Evolutionary conservation across 192 early-diverging fungal species (phyloP), one percentile per base, ranked within the genome.

Genomic region (Backusella luteola): DNA sequence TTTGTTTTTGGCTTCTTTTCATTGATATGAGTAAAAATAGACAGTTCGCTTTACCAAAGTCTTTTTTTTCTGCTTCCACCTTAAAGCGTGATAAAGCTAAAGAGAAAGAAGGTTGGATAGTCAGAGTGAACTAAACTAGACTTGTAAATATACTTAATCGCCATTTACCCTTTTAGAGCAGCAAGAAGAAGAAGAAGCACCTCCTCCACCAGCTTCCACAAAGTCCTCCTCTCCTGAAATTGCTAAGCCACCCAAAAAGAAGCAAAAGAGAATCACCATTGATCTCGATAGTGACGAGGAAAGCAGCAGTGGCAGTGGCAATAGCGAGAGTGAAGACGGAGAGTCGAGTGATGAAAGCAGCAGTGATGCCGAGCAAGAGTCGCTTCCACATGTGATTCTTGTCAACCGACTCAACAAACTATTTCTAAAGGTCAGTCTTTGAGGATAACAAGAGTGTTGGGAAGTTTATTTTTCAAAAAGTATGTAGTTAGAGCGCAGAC

Each of bases 401-500:
- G 23, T 29, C 19, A 63, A 63, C 12, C 26, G 23, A 63, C 56
- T 63, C 56, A 63, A 29, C 26, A 63, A 63, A 4, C 23, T 63
- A 63, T 63, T 63, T 29, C 26, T 63, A 63, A 63, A 63, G 56
- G 56, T 63, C 56, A 63, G 56, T 63, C 8, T 56, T 23, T 23
- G n/a, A 63, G 23, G 7, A 29, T 23, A 63, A 5, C 23, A 29
- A 12, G 23, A 19, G 23, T 12, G 11, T 26, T 63, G 4, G 46
- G 46, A 19, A 17, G 15, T 63, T 63, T 63, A 29, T 63, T 63
- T 23, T 63, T 29, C 21, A 6, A 63, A 56, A 21, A 21, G 19
- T 63, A 63, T 63, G 14, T 63, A 63, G 56, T 63, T 63, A 26
- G 56, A 63, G 56, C 56, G 56, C 23, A 63, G 26, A 63, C 56